Conservation (phyloP, 2,329 filamentous ascomycete genomes). For the Calonectria fujianensis region DNA sequence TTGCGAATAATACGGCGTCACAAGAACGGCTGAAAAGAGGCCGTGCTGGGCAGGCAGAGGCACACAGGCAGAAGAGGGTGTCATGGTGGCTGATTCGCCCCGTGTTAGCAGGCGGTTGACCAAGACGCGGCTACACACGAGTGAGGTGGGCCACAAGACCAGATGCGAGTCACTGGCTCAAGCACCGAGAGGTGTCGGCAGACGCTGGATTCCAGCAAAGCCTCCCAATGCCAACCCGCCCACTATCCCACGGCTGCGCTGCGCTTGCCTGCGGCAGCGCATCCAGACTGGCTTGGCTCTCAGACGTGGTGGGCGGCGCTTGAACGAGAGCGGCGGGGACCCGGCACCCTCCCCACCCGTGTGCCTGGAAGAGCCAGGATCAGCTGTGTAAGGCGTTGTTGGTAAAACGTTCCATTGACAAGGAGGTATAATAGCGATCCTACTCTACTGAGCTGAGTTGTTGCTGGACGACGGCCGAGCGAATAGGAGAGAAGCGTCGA, state of each 20-base stretch:
- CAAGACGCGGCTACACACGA: not conserved
- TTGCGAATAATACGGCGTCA: constrained; percentile 6
- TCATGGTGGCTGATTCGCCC: constrained; percentile 14
- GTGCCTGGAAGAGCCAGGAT: constrained; percentile 33
- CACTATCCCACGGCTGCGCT: not conserved
- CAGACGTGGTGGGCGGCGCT: constrained; percentile 23
- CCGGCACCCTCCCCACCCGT: constrained; percentile 26
- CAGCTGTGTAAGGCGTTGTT: constrained; percentile 14
- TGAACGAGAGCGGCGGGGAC: constrained; percentile 3
- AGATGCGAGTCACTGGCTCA: constrained; percentile 17
- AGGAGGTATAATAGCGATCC: constrained; percentile 19
- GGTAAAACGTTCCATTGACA: constrained; percentile 23
- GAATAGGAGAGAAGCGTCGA: constrained; percentile 3
- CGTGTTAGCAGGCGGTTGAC: constrained; percentile 12
- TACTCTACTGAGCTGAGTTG: constrained; percentile 17
- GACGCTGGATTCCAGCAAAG: not conserved
- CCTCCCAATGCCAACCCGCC: not conserved
- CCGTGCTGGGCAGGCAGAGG: constrained; percentile 17
- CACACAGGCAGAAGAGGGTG: constrained; percentile 27
- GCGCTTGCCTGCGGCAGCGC: constrained; percentile 3
- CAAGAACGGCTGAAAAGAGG: constrained; percentile 3
- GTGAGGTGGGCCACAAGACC: constrained; percentile 17
- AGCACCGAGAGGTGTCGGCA: not conserved
- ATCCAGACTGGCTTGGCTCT: constrained; percentile 5
- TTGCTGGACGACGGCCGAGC: not conserved